Evolutionary conservation across 768 basidiomycete species (phyloP), one percentile per base, ranked within the genome.

Genomic region (Hebeloma cylindrosporum): DNA sequence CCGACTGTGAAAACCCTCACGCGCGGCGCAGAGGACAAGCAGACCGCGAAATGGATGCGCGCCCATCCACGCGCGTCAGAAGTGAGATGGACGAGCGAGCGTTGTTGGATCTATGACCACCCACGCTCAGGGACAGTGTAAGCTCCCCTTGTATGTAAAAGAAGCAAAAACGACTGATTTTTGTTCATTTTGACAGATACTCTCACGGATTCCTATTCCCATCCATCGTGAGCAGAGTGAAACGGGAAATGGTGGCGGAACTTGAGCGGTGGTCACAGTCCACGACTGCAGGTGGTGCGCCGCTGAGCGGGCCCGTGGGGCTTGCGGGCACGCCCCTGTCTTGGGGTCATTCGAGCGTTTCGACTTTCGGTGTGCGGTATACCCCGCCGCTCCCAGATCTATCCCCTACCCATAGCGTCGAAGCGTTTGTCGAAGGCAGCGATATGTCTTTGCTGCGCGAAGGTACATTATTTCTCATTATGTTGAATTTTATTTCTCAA

Each of bases 51-150:
- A 51, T 98, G 94, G 94, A 92, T 98, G 81, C 73, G 77, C 14
- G 59, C 83, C 41, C 94, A 96, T 67, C 93, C 94, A 0, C 78
- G 76, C 32, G 79, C 86, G 10, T 67, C 75, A 21, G 78, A 86
- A 53, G 80, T 99, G 29, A 80, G 91, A 32, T 98, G 95, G 94
- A 75, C 77, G 23, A 85, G 88, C 54, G 94, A 99, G 60, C 80
- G 85, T 20, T 98, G 95, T 66, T 95, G 92, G 90, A 91, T 99
- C 53, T 97, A 99, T 65, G 94, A 99, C 61, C 95, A 97, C 66
- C 95, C 95, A 2, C 85, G 92, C 37, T 83, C 89, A 11, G 87
- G 89, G 36, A 96, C 94, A 14, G 93, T 95, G 83, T 93, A 72
- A 59, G 88, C 74, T 14, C 41, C 21, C 29, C 34, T 22, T 42